Evolutionary conservation across 345 rosid genomes (phyloP), one percentile per base, ranked within the genome.

Genomic region (Geranium rotundifolium): DNA sequence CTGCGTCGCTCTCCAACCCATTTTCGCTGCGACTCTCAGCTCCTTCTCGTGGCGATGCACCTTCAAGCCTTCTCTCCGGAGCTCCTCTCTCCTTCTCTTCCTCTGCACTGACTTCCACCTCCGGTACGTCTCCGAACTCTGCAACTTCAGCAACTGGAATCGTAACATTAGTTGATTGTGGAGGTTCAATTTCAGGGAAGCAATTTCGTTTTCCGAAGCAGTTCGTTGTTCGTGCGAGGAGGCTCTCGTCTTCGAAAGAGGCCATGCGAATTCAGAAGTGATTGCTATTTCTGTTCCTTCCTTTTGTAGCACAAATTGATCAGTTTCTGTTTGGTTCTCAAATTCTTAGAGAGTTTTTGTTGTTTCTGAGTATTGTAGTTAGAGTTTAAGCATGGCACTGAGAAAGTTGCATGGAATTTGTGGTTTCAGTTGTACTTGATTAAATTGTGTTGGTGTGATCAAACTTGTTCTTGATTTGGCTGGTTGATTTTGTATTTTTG

Each of bases 231-330:
- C 77, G 59, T 54, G 76, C 84, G 41, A 87, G 65, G 82, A 85
- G 65, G 71, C 15, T 83, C 3, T 85, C 82, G 14, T 85, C 87
- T 2, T 63, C 87, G 60, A 90, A 89, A 66, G 93, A 89, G 72
- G 87, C 88, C 67, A 69, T 89, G 82, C 78, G 87, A 81, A 82
- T 89, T 61, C 73, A 73, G 66, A 85, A 86, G 93, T 85, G 71
- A 27, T 29, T 19, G 50, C 46, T 27, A 29, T 52, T 29, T 20
- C 27, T 39, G 0, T 46, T 2, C 14, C 52, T 46, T 46, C 14
- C 14, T 46, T 46, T 9, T 46, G 52, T 46, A 2, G 52, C 16
- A 9, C 52, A 3, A 34, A 34, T 34, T 34, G 41, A 4, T 34
- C 6, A 34, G 6, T 34, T 34, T 34, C 41, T 8, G 6, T 34